phyloP scores from a whole-genome alignment of 495 filamentous ascomycete genomes.

The Symbiotaphrina buchneri region DNA sequence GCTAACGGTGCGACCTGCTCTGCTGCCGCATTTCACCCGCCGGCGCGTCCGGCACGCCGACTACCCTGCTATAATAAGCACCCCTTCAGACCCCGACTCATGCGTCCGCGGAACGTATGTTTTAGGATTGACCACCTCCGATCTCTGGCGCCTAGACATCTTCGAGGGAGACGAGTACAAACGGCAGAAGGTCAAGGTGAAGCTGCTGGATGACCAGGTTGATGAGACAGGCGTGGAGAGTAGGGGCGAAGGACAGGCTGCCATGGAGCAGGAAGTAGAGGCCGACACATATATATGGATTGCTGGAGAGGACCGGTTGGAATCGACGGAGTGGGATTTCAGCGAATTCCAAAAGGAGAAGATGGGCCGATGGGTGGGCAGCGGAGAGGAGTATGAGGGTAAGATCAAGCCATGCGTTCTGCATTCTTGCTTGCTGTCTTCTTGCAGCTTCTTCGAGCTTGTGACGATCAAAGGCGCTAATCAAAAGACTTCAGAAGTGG shows the following conservation, averaged over 20 bases:
- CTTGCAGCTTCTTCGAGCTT: background rate
- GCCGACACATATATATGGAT: conserved; percentile 64
- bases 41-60: conserved; percentile 43
- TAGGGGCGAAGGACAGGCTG: conserved; percentile 25
- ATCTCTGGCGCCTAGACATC: conserved; percentile 51
- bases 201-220: conserved; percentile 19
- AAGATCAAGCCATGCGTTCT: too few relatives aligned
- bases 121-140: conserved; percentile 52
- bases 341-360: conserved; percentile 48
- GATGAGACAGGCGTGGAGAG: conserved; percentile 16
- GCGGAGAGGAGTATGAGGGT: conserved; percentile 5
- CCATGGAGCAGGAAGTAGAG: too few relatives aligned
- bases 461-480: background rate
- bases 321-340: conserved; percentile 64
- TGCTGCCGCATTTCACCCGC: conserved; percentile 49
- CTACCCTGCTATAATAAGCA: conserved; percentile 76
- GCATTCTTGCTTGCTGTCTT: too few relatives aligned
- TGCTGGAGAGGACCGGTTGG: conserved; percentile 22
- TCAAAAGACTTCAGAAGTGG: conserved; percentile 3
- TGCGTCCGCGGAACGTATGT: conserved; percentile 64
- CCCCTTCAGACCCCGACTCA: conserved; percentile 13
- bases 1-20: conserved; percentile 45
- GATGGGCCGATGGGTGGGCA: conserved; percentile 25
- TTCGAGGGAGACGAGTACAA: conserved; percentile 70
- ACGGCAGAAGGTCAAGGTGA: conserved; percentile 34